Base-by-base conservation (phyloP, 2,329 filamentous ascomycete species). In the Bipolaris cookei region DNA sequence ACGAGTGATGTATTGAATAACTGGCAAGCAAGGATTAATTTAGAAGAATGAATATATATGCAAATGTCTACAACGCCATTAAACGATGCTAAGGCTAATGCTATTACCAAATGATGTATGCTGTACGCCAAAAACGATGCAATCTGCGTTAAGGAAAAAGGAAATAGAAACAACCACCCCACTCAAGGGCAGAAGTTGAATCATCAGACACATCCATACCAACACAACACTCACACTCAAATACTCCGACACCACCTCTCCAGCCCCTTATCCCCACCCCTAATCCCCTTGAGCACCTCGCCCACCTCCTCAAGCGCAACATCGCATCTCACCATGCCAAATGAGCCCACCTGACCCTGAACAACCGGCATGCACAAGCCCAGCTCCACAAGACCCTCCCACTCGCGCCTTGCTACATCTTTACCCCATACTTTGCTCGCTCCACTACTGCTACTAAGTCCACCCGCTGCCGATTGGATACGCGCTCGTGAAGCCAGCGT, bases 221-320 rank as follows among this genome's bases (percentile, higher is more conserved):
- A 30, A 30, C 10, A 30, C 28, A 30, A 4, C 28, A 30, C 10
- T 10, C 20, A 39, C 16, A 5, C 39, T 50, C 34, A 61, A 32
- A 62, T 54, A 50, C 59, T 62, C 28, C 52, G 84, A 79, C 91
- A 95, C 91, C 91, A 95, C 70, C 85, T 87, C 34, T 83, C 83
- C 80, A 91, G 77, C 23, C 87, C 84, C 56, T 75, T 66, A 41
- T 81, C 81, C 21, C 78, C 58, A n/a, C 76, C 77, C 58, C 78
- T 81, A 55, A 77, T 64, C 14, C 75, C 75, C 28, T 42, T 62
- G 6, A 74, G 23, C 50, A 86, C 84, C 13, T 82, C 85, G 21
- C 81, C 86, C 67, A 95, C 90, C 81, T 96, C 91, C 74, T 93
- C 90, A 54, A 95, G 78, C 45, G 84, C 84, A 28, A 95, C 86